phyloP scores from a whole-genome alignment of 2,329 filamentous ascomycete genomes.

The Mariannaea elegans region DNA sequence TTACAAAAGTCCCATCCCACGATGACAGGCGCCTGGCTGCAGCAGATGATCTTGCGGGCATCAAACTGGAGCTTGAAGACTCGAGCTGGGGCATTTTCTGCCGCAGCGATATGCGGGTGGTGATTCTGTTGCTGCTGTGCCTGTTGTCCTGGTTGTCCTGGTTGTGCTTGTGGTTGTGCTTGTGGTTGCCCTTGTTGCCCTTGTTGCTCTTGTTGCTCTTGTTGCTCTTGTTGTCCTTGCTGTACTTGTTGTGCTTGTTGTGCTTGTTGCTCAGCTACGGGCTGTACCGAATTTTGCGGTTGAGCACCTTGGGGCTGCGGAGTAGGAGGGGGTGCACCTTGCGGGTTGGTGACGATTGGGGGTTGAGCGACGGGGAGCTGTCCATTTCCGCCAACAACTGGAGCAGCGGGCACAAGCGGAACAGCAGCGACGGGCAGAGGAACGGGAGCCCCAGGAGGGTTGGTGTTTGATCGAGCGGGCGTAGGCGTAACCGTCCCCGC shows the following conservation, averaged over 20 bases:
- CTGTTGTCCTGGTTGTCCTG: conserved; percentile 4
- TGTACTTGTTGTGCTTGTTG: conserved; percentile 7
- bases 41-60: conserved; percentile 90
- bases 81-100: conserved; percentile 62
- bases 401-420: conserved; percentile 5
- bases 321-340: conserved; percentile 34
- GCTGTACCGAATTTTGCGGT: conserved; percentile 16
- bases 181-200: conserved; percentile 9
- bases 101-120: conserved; percentile 56
- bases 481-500: background rate
- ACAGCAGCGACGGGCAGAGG: conserved; percentile 11
- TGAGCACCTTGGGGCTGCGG: conserved; percentile 23
- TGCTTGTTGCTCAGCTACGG: conserved; percentile 4
- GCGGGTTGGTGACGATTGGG: conserved; percentile 25
- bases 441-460: background rate
- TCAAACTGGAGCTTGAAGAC: conserved; percentile 99
- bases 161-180: conserved; percentile 10
- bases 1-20: conserved; percentile 99
- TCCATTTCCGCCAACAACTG: conserved; percentile 1
- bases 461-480: conserved; percentile 3
- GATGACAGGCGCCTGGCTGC: conserved; percentile 89
- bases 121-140: conserved; percentile 34
- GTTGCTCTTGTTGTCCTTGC: conserved; percentile 12
- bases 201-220: conserved; percentile 4
- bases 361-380: conserved; percentile 17